phyloP scores from a whole-genome alignment of 129 eudicot genomes.

The Mikania micrantha region DNA sequence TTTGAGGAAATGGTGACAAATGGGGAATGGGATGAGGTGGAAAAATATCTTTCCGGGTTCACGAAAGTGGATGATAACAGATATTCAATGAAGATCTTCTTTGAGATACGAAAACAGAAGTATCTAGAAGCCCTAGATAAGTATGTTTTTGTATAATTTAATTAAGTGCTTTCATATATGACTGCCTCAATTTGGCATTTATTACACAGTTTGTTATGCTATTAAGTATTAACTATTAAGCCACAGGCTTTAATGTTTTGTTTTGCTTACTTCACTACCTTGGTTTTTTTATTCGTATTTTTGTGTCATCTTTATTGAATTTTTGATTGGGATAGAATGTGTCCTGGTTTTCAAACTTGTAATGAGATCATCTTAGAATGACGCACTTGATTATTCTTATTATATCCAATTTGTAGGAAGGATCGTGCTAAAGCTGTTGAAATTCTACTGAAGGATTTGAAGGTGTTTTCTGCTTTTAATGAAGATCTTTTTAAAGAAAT shows the following conservation, averaged over 20 bases:
- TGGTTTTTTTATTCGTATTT: neutral
- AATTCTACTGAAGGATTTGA: slow-evolving; percentile 79
- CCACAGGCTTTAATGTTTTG: neutral
- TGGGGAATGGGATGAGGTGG: slow-evolving; percentile 95
- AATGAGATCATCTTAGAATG: neutral
- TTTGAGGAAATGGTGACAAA: slow-evolving; percentile 85
- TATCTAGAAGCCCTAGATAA: slow-evolving; percentile 82
- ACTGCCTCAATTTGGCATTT: slow-evolving; percentile 19
- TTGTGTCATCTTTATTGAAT: neutral
- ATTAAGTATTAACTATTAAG: neutral
- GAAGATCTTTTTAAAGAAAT: slow-evolving; percentile 97
- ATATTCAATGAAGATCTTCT: slow-evolving; percentile 81
- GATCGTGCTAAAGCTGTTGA: slow-evolving; percentile 94
- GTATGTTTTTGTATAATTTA: slow-evolving; percentile 10
- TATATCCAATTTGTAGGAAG: slow-evolving; percentile 34
- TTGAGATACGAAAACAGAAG: slow-evolving; percentile 80
- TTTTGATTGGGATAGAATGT: neutral
- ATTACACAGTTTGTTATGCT: neutral
- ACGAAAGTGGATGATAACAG: slow-evolving; percentile 90
- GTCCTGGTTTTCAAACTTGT: neutral
- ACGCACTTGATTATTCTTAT: slow-evolving; percentile 1
- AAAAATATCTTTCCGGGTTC: slow-evolving; percentile 69
- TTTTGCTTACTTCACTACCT: neutral
- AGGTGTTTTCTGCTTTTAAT: slow-evolving; percentile 77
- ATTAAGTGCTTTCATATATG: slow-evolving; percentile 8